Percentiles rank a stretch among this genome's conserved stretches.
Evolutionary conservation across 805 yeast genomes (phyloP).

Genomic region (Pichia kluyveri): DNA sequence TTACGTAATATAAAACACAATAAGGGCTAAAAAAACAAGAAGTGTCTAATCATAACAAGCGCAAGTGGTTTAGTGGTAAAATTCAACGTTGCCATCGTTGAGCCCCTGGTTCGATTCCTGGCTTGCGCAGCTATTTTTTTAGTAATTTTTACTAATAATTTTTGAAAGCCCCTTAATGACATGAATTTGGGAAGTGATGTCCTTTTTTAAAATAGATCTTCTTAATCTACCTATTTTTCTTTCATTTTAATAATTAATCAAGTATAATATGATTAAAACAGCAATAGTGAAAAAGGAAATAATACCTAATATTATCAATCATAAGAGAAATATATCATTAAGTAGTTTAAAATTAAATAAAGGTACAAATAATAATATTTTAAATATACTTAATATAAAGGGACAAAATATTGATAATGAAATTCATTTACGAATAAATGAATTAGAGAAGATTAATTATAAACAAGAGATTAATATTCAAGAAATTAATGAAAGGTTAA

Average conservation of each 20-base stretch:
- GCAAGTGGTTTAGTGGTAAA: constrained; percentile 23
- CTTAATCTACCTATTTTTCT: too few relatives aligned
- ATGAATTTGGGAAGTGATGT: too few relatives aligned
- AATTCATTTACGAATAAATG: constrained; percentile 8
- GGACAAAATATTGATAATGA: constrained; percentile 5
- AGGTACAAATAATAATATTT: not conserved
- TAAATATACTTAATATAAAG: not conserved
- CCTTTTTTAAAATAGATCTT: too few relatives aligned
- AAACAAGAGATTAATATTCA: constrained; percentile 9
- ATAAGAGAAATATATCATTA: not conserved
- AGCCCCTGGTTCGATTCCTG: constrained; percentile 24
- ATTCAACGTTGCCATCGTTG: constrained; percentile 23
- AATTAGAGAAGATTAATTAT: constrained; percentile 7
- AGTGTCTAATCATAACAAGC: constrained; percentile 9
- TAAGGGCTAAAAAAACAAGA: too few relatives aligned
- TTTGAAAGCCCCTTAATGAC: too few relatives aligned
- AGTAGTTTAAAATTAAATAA: too few relatives aligned
- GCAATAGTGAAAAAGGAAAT: too few relatives aligned
- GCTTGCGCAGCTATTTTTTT: constrained; percentile 14
- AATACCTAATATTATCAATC: too few relatives aligned
- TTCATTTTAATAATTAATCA: too few relatives aligned
- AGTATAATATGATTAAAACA: too few relatives aligned
- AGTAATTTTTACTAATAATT: not conserved
- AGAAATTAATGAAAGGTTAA: constrained; percentile 9
- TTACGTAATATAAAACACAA: too few relatives aligned